Conservation (phyloP, 2,329 filamentous ascomycete genomes). For the Beauveria sp. region DNA sequence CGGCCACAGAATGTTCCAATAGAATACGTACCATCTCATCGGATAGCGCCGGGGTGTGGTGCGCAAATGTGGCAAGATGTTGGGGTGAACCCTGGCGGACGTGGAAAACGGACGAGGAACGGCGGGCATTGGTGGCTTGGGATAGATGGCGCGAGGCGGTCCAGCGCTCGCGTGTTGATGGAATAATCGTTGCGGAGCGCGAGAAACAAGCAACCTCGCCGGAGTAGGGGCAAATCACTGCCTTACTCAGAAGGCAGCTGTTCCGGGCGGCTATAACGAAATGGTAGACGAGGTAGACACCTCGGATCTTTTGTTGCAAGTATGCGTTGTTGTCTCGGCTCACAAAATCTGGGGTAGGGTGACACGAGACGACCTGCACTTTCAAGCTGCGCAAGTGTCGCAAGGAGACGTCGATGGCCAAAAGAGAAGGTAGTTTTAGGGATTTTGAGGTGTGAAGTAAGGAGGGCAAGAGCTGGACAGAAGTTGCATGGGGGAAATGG, state of each 20-base stretch:
- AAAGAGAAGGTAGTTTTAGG: neutral
- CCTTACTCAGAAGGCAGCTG: neutral
- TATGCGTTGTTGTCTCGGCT: neutral
- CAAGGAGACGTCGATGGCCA: neutral
- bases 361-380: neutral
- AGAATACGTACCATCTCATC: conserved; percentile 23
- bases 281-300: neutral
- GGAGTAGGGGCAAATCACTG: neutral
- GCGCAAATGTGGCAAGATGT: conserved; percentile 25
- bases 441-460: neutral
- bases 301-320: neutral
- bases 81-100: conserved; percentile 26
- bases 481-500: neutral
- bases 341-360: conserved; percentile 1
- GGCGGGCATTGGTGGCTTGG: conserved; percentile 11
- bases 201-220: neutral
- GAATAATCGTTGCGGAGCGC: neutral
- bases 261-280: neutral
- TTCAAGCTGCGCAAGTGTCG: neutral
- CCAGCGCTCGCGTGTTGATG: neutral
- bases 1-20: neutral
- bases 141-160: neutral
- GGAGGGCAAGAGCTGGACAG: neutral
- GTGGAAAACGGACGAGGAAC: conserved; percentile 25
- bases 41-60: conserved; percentile 19